Evolutionary conservation across 805 yeast genomes (phyloP).

Genomic region (Yarrowia sp.): DNA sequence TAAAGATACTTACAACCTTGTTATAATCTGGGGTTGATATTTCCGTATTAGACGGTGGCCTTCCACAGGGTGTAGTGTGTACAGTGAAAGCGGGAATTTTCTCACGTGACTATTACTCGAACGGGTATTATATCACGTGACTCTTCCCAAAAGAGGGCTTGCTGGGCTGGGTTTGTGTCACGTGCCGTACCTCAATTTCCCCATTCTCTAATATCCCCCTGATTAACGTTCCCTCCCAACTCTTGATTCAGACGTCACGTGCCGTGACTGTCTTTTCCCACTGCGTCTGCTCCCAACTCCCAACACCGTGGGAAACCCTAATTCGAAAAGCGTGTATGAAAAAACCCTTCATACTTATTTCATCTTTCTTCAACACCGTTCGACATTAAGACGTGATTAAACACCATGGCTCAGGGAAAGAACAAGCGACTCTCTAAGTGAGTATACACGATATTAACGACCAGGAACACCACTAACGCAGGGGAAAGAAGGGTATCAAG

Average conservation of each 20-base stretch:
- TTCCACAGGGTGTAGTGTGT: too few relatives aligned
- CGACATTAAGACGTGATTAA: slow-evolving; percentile 23
- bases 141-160: too few relatives aligned
- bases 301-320: slow-evolving; percentile 28
- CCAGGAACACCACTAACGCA: slow-evolving; percentile 37
- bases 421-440: slow-evolving; percentile 66
- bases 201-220: not conserved
- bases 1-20: too few relatives aligned
- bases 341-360: slow-evolving; percentile 23
- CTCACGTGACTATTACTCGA: too few relatives aligned
- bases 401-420: slow-evolving; percentile 76
- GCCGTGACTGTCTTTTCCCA: slow-evolving; percentile 22
- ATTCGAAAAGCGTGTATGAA: slow-evolving; percentile 24
- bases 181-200: not conserved
- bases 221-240: not conserved
- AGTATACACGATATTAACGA: not conserved
- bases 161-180: too few relatives aligned
- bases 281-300: slow-evolving; percentile 9
- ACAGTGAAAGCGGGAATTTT: too few relatives aligned
- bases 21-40: too few relatives aligned
- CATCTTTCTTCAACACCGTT: slow-evolving; percentile 24
- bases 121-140: too few relatives aligned
- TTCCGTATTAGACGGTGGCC: not conserved
- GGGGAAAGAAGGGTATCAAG: slow-evolving; percentile 95
- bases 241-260: not conserved